Conservation (phyloP, 495 filamentous ascomycete genomes). For the Astrothelium subdiscretum region DNA sequence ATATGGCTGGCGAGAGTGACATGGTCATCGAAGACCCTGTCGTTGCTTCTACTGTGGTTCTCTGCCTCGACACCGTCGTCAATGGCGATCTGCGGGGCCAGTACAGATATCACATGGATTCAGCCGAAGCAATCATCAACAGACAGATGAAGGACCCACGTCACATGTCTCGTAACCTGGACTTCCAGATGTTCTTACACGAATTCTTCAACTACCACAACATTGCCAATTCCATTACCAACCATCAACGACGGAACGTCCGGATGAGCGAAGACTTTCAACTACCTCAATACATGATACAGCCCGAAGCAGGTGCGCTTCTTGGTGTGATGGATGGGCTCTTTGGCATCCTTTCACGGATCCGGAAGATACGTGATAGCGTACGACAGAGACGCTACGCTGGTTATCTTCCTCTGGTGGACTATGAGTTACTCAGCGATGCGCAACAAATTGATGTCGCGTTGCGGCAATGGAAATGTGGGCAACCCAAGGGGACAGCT, state of each 20-base stretch:
- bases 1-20: conserved; percentile 32
- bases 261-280: conserved; percentile 50
- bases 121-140: conserved; percentile 63
- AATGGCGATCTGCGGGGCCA: conserved; percentile 67
- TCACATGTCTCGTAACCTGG: conserved; percentile 14
- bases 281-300: conserved; percentile 58
- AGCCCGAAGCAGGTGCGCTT: conserved; percentile 59
- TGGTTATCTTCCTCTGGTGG: conserved; percentile 56
- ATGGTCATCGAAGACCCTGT: conserved; percentile 40
- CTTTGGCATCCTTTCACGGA: conserved; percentile 68
- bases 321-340: conserved; percentile 82
- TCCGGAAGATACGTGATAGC: conserved; percentile 64
- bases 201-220: conserved; percentile 93
- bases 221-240: conserved; percentile 68
- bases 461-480: conserved; percentile 64
- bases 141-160: conserved; percentile 42
- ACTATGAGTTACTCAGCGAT: conserved; percentile 61
- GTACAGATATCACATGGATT: conserved; percentile 71
- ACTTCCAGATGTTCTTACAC: conserved; percentile 57
- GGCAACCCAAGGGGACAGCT: conserved; percentile 54
- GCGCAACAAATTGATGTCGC: conserved; percentile 67
- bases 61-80: conserved; percentile 68
- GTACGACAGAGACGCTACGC: conserved; percentile 56
- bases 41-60: conserved; percentile 67
- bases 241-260: conserved; percentile 41